Evolutionary conservation across 768 basidiomycete genomes (phyloP).

Genomic region (Termitomyces sp.): DNA sequence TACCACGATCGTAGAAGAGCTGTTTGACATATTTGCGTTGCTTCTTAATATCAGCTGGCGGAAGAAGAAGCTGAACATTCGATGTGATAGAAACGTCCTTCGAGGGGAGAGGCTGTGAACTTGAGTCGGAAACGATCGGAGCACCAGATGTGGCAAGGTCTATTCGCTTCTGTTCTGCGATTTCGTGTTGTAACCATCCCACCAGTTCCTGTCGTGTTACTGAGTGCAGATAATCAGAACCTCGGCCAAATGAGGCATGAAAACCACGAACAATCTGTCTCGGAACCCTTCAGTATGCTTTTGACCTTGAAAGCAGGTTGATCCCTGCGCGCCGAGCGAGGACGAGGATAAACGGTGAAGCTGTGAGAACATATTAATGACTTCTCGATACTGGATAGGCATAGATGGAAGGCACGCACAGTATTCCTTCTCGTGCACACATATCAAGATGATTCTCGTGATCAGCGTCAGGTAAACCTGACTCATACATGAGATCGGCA

Average conservation of each 20-base stretch:
- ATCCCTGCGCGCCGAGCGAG: constrained; percentile 51
- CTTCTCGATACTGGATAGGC: not conserved
- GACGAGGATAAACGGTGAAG: constrained; percentile 42
- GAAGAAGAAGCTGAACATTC: constrained; percentile 61
- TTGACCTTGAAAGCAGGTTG: constrained; percentile 76
- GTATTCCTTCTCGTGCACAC: constrained; percentile 76
- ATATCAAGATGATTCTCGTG: constrained; percentile 61
- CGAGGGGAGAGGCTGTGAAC: constrained; percentile 25
- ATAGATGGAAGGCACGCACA: constrained; percentile 41
- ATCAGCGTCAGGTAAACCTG: constrained; percentile 54
- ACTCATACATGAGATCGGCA: constrained; percentile 85
- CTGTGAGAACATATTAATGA: constrained; percentile 9
- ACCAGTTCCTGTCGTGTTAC: constrained; percentile 64
- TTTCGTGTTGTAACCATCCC: constrained; percentile 68
- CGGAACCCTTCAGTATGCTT: constrained; percentile 73
- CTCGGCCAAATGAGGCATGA: not conserved
- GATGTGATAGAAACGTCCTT: constrained; percentile 32
- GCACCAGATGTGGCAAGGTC: constrained; percentile 64
- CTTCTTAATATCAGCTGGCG: constrained; percentile 68
- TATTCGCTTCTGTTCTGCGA: constrained; percentile 72
- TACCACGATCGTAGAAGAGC: constrained; percentile 64
- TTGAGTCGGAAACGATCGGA: constrained; percentile 32
- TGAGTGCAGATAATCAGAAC: constrained; percentile 10
- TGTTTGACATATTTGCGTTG: constrained; percentile 68
- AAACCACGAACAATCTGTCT: constrained; percentile 55